Base-by-base conservation (phyloP, 192 early-diverging fungal species). In the Pilaira anomala region DNA sequence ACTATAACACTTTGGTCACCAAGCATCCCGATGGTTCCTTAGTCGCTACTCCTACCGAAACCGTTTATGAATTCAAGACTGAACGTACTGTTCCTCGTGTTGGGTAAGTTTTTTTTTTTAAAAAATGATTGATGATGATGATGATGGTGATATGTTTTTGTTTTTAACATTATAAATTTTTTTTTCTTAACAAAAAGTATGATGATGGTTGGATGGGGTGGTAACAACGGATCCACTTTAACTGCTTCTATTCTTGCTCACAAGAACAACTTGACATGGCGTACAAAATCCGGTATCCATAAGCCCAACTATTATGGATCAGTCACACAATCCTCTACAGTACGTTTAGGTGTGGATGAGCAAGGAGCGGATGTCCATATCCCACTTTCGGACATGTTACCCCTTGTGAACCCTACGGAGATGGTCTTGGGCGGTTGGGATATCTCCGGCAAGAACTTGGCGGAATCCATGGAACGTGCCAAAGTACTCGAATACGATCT, bases 121-220 rank as follows among this genome's bases (percentile, higher is more conserved):
- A n/a, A n/a, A n/a, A n/a, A n/a, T 42, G 29, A 44, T 44, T 66
- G 40, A 16, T 68, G 1, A 16, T 16, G 6, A 39, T 63, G 21
- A 21, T 9, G 12, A 21, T 25, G 36, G 42, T 48, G 14, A n/a
- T 48, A 12, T 22, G 26, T 66, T 3, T 70, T 3, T 28, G 30
- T 65, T 25, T 3, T 26, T n/a, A 67, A 28, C 3, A 18, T 42
- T 30, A 29, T 14, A 30, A 57, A 16, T 14, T 50, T n/a, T 21
- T 21, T 21, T 57, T 55, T 22, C 21, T 49, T 29, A 24, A 3
- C 16, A 7, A 45, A 44, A 74, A 92, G 93, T 66, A 80, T 99
- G 48, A 97, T 99, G 97, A 89, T 99, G 76, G 94, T 99, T 69
- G 97, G 97, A 29, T 96, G 93, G 93, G 97, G 94, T 69, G 97